Evolutionary conservation across 106 monocot species (phyloP), one percentile per base, ranked within the genome.

Genomic region (Dendrobium catenatum): DNA sequence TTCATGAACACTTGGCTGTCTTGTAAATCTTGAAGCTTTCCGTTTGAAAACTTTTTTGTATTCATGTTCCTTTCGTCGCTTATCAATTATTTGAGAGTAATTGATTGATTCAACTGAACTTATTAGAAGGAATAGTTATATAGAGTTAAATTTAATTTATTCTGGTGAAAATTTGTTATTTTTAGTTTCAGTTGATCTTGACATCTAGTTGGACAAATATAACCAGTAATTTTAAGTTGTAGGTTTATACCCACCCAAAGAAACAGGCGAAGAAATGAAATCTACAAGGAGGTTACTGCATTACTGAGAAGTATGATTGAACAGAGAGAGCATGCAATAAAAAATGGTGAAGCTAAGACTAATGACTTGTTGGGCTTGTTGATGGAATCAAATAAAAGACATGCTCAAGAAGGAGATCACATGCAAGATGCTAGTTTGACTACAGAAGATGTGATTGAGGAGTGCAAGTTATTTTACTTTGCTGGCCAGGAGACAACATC

Each of bases 401-500:
- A 75, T 42, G 16, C 24, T 31, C 70, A 33, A 11, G 10, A 80
- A 37, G 44, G 46, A 26, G 77, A 68, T 26, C 22, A 77, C 20
- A 31, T 11, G 0, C 31, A 20, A 9, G 43, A 76, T 40, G 17
- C 26, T 26, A 1, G 44, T 13, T 72, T 89, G 80, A 82, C 79
- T 2, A 77, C 29, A 16, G 77, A 86, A 15, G 86, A 84, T 0
- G 72, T 86, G 40, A 83, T 89, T 11, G 86, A 86, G 5, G 89
- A 89, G 56, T 89, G 89, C 82, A 85, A 86, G 86, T 84, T 31
- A 31, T 31, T 31, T 31, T 31, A 31, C 31, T 1, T 31, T 31
- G 31, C 31, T 31, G 31, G 31, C 31, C 89, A 86, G 1, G 89
- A 89, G 78, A 85, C 86, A 1, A 87, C 86, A 20, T 56, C 89